These are phyloP conservation scores for Cetraspora pellucida DNA, from an alignment of 192 early-diverging fungal genomes.

Conservation along the genomic window DNA sequence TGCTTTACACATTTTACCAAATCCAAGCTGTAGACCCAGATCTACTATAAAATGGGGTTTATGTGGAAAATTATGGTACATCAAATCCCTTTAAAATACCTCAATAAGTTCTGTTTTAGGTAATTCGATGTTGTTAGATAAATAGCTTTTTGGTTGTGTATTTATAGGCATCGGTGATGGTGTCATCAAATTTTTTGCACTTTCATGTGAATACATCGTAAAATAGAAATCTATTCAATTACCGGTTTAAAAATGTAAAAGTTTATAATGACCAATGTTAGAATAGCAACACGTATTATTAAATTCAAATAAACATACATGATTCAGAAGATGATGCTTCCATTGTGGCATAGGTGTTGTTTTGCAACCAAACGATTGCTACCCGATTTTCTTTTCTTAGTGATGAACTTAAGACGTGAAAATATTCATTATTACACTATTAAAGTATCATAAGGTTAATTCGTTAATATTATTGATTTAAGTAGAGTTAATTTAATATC, in stretches of 20 bases:
- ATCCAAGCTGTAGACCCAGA: too few species aligned
- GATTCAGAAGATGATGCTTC: not conserved
- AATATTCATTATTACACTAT: not conserved
- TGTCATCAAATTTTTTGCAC: not conserved
- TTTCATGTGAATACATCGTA: not conserved
- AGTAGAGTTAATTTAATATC: not conserved
- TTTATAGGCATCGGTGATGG: not conserved
- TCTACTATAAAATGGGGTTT: too few species aligned
- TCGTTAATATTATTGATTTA: not conserved
- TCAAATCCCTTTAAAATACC: not conserved
- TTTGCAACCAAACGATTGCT: slow-evolving; percentile 6
- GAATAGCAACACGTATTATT: not conserved
- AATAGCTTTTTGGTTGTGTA: not conserved
- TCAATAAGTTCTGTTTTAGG: slow-evolving; percentile 12
- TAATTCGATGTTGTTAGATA: slow-evolving; percentile 1
- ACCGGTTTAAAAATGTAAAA: not conserved
- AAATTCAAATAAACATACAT: slow-evolving; percentile 2
- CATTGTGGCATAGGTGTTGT: slow-evolving; percentile 1
- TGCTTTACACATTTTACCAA: too few species aligned
- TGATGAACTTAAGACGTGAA: not conserved
- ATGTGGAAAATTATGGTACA: too few species aligned
- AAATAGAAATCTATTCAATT: slow-evolving; percentile 9
- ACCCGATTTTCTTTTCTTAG: slow-evolving; percentile 6
- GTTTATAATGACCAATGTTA: not conserved
- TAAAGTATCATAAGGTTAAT: not conserved